Percentiles rank a stretch among this genome's conserved stretches.
Conservation (phyloP, 2,329 filamentous ascomycete species). For the Trichoderma citrinoviride region DNA sequence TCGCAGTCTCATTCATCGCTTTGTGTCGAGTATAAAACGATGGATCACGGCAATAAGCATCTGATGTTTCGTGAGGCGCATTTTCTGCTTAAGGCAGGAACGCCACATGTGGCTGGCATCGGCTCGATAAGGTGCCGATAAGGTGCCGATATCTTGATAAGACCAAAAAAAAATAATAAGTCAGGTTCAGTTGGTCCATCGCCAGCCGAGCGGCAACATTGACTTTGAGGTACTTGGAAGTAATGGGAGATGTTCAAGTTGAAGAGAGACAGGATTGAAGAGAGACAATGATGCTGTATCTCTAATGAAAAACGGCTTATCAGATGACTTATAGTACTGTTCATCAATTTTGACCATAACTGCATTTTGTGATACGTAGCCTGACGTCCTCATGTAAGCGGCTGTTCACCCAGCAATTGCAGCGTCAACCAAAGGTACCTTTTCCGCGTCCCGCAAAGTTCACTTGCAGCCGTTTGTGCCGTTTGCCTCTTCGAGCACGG, state of each 20-base stretch:
- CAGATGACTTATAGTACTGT: no score
- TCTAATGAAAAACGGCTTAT: no score
- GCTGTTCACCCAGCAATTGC: no score
- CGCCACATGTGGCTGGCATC: constrained; percentile 9
- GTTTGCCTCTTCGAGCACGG: not conserved
- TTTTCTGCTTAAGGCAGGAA: not conserved
- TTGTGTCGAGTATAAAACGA: not conserved
- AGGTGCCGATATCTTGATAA: not conserved
- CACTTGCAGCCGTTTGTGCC: not conserved
- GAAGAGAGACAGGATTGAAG: no score
- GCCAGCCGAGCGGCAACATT: not conserved
- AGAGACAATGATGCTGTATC: no score
- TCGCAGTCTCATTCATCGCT: not conserved
- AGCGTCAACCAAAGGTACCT: not conserved
- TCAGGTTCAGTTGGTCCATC: not conserved
- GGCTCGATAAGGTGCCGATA: not conserved
- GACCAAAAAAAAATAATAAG: no score
- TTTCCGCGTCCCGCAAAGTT: not conserved
- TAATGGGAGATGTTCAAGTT: not conserved
- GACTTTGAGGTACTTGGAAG: no score
- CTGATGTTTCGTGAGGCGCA: constrained; percentile 2
- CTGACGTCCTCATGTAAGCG: not conserved
- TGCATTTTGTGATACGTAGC: not conserved
- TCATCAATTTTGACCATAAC: not conserved
- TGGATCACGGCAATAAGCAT: not conserved